Evolutionary conservation across 2,329 filamentous ascomycete species (phyloP), one percentile per base, ranked within the genome.

Genomic region (Alternaria angustiovoidea): DNA sequence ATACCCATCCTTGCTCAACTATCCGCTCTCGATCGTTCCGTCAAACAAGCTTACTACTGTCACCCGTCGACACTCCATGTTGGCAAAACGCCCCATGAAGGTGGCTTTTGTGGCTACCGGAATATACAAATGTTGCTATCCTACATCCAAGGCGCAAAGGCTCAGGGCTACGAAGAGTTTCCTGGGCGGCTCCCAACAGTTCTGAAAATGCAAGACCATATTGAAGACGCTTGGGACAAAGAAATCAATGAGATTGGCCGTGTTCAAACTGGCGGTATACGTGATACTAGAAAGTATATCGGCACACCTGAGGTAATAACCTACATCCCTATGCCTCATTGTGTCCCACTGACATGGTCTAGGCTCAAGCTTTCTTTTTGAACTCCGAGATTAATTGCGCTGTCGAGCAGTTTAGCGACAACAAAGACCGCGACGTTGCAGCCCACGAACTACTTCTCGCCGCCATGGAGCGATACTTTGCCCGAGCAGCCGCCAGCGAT

Each of bases 101-200:
- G 93, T 22, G 91, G 93, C 6, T 98, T 98, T 75, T 98, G 94
- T 75, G 94, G 94, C 4, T 98, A 97, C 75, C 87, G 94, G 41
- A 98, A 96, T 73, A 96, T 97, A 32, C 95, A 98, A 76, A 96
- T 96, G 89, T 79, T 97, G 67, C 82, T 90, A 14, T 94, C 93
- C 0, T 94, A 92, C 75, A 87, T 97, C 20, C 86, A 89, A 59
- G 86, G 85, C 8, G 80, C 86, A 1, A 76, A 81, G 39, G 82
- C 82, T 12, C 78, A 82, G 12, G 91, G 91, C 0, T 78, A 85
- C 61, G 82, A 89, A 41, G 79, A 82, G 48, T 91, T 96, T 60
- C 77, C 82, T 1, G 81, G 82, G 5, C 82, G 73, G 4, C 81
- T 94, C 6, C 94, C 95, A 0, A 88, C 88, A 3, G 91, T 98